Evolutionary conservation across 306 rosid species (phyloP), one percentile per base, ranked within the genome.

Genomic region (Malus sieversii): DNA sequence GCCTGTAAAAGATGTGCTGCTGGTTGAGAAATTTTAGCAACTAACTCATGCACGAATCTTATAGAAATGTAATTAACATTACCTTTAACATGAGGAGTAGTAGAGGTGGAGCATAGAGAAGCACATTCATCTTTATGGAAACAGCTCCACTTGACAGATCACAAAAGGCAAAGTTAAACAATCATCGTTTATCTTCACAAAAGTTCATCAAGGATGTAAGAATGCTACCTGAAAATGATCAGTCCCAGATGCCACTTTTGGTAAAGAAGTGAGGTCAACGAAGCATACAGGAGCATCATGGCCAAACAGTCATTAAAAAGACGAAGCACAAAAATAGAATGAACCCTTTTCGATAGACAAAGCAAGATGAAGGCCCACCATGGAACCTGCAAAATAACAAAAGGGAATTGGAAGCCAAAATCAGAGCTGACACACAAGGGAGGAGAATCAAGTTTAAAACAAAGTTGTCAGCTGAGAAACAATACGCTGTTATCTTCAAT

Each of bases 91-190:
- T 92, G 60, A 95, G 96, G 22, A 92, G 89, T 76, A 95, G 82
- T 48, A 95, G 82, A 40, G 96, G 89, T 33, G 99, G 97, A 72
- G 93, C 99, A 79, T 89, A 95, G 44, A 95, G 96, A 71, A 95
- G 97, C 68, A 90, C 96, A 79, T 95, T 95, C 99, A 95, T 95
- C 96, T 95, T 95, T 63, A 95, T 77, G 14, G 97, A 92, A 85
- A 95, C 99, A 70, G 99, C 97, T 57, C 80, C 87, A 77, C 99
- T 92, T 77, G 57, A 79, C 45, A 79, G 79, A 77, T 70, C 52
- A 73, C 64, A 75, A 83, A 79, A 84, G 61, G 58, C 75, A 71
- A 62, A 70, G 22, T 73, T 85, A 75, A 35, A 79, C 69, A 53
- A 70, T 40, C 64, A 68, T 18, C n/a, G 7, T 75, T 60, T 75